These are phyloP conservation scores for Fusarium sp. DNA, from an alignment of 2,329 filamentous ascomycete genomes.

Conservation along the genomic window DNA sequence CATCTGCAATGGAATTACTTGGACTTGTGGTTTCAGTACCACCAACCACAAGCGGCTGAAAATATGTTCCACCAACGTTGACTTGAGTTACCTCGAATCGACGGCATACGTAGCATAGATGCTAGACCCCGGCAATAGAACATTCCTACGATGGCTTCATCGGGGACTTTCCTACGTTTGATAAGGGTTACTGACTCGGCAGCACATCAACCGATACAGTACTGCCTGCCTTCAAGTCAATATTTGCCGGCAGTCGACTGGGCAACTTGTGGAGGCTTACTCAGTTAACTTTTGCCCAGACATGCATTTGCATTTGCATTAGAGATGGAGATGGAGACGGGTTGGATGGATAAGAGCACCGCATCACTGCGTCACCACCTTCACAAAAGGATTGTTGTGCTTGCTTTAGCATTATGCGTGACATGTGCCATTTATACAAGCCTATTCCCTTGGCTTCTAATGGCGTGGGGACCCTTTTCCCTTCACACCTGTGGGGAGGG, in stretches of 20 bases:
- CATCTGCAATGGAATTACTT: not conserved
- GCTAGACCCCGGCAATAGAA: conserved; percentile 7
- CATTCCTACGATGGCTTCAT: conserved; percentile 25
- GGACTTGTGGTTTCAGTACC: conserved; percentile 10
- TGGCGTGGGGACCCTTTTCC: conserved; percentile 19
- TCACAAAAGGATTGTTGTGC: conserved; percentile 35
- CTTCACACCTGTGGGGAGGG: conserved; percentile 28
- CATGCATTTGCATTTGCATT: conserved; percentile 9
- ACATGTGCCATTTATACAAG: conserved; percentile 27
- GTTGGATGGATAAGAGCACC: conserved; percentile 15
- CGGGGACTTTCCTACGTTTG: conserved; percentile 1
- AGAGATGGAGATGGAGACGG: not conserved
- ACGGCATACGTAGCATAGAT: not conserved
- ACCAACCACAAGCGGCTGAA: conserved; percentile 38
- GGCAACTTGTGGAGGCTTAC: conserved; percentile 25
- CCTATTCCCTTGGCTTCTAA: conserved; percentile 6
- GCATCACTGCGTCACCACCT: conserved; percentile 27
- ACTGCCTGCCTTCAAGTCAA: not conserved
- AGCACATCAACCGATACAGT: not conserved
- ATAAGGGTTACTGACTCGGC: conserved; percentile 11
- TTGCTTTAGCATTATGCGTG: conserved; percentile 20
- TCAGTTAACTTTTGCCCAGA: conserved; percentile 2
- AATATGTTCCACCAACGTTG: conserved; percentile 39
- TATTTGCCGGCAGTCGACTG: conserved; percentile 16
- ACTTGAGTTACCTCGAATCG: conserved; percentile 17